Base-by-base conservation (phyloP, 106 monocot genomes). In the Cymbidium sinense region DNA sequence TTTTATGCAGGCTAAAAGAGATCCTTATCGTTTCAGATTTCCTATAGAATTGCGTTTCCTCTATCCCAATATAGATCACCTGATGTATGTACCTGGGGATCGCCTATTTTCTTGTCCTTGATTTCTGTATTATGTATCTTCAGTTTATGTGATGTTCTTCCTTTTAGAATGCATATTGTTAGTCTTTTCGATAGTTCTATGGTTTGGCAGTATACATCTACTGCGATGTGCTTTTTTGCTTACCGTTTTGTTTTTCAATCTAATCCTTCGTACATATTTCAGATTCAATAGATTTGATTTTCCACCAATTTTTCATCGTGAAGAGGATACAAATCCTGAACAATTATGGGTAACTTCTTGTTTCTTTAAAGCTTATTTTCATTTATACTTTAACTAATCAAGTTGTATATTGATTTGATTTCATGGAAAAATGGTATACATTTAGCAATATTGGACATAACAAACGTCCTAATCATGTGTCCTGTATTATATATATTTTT, bases 41-140 rank as follows among this genome's bases (percentile, higher is more conserved):
- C 96, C 96, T 50, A 87, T 94, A 84, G 96, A 98, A 83, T 89
- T 98, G 94, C 96, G 92, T 58, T 86, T 98, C 58, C 87, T 98
- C 73, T 64, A 90, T 76, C 96, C 96, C 64, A 94, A 98, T 75
- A 90, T 98, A 80, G 96, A 98, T 87, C 96, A 98, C 75, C 96
- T 98, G 64, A 90, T 96, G 96, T 96, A 85, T 43, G 91, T 78
- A 73, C 23, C 28, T 37, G 2, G 5, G 23, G 27, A 55, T 77
- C 50, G 25, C 52, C 74, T 37, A 50, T 41, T 52, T 76, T 61
- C 1, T 36, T 71, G 20, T 34, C 27, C 41, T 33, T 6, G 41
- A 64, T 12, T 8, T 61, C 33, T 69, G 15, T 15, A 69, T 69
- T 36, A 21, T 71, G 37, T 5, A 9, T 37, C 20, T 71, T 36